Base-by-base conservation (phyloP, 495 filamentous ascomycete species). In the Penicillium pancosmium region DNA sequence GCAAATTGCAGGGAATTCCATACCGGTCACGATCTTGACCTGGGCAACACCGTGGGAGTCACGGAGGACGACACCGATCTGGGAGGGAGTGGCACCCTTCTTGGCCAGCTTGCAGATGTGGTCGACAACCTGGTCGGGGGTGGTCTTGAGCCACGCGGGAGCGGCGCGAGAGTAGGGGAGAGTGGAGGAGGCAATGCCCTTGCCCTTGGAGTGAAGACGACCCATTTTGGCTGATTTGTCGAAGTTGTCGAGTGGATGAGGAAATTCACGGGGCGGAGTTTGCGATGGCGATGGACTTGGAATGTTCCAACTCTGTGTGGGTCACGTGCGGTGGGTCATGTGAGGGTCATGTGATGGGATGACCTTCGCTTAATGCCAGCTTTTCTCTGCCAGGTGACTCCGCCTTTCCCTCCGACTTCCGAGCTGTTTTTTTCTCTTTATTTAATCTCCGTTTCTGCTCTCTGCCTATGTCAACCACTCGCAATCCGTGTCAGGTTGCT, bases 21-120 rank as follows among this genome's bases (percentile, higher is more conserved):
- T 91, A 96, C 93, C 92, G 77, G 93, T 97, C 57, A 97, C 92
- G 67, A 94, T 81, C 84, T 92, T 93, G 78, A 96, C 92, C 82
- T 97, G 94, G 66, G 94, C 89, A 79, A 99, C 84, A 70, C 95
- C 95, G 80, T 98, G 95, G 61, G 87, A 91, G 82, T 99, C 95
- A 82, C 95, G 87, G 76, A 99, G 88, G 64, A 97, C 81, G 73
- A 97, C 93, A 90, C 95, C 95, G 71, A 98, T 99, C 86, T 98
- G 94, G 61, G 91, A 96, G 63, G 94, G 95, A 60, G 93, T 94
- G 59, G 91, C 90, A 80, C 94, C 92, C 88, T 95, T 96, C 82
- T 89, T 94, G 66, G 94, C 93, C 68, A 98, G 87, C 82, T 94
- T 93, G 90, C 91, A 95, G 84, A 99, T 98, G 81, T 97, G 92